Conservation (phyloP, 768 basidiomycete genomes). For the Collybia mongolica region DNA sequence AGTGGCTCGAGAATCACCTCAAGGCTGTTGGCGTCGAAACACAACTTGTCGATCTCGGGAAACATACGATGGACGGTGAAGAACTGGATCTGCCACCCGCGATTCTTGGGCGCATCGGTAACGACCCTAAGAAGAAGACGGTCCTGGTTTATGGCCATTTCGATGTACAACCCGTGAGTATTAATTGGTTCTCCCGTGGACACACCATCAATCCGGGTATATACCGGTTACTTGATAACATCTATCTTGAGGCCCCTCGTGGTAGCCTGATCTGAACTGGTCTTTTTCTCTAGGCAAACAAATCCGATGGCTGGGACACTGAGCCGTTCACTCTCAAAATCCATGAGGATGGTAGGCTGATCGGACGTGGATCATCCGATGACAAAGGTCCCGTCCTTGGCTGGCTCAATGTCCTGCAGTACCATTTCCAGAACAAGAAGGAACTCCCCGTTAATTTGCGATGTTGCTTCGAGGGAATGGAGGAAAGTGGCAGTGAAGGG, state of each 20-base stretch:
- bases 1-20: conserved; percentile 77
- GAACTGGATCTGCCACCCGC: conserved; percentile 77
- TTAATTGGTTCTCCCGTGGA: background rate
- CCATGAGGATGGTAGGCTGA: conserved; percentile 53
- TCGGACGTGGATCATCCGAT: conserved; percentile 86
- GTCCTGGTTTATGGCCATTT: conserved; percentile 93
- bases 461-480: conserved; percentile 97
- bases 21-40: conserved; percentile 78
- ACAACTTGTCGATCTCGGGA: conserved; percentile 72
- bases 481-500: conserved; percentile 90
- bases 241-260: background rate
- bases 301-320: conserved; percentile 82
- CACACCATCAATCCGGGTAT: background rate
- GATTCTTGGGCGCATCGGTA: conserved; percentile 78
- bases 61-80: conserved; percentile 65
- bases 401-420: conserved; percentile 89
- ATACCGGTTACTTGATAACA: background rate
- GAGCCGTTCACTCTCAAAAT: conserved; percentile 77
- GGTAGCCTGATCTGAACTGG: background rate
- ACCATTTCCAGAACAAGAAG: conserved; percentile 63
- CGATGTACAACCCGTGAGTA: conserved; percentile 86
- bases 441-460: conserved; percentile 87
- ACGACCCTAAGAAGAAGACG: conserved; percentile 89
- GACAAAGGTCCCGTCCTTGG: conserved; percentile 90
- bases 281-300: conserved; percentile 30